A percentile compares a stretch with the other conserved stretches of the same genome.
Evolutionary conservation across 148 eudicot species (phyloP).

Genomic region (Vaccinium darrowii): DNA sequence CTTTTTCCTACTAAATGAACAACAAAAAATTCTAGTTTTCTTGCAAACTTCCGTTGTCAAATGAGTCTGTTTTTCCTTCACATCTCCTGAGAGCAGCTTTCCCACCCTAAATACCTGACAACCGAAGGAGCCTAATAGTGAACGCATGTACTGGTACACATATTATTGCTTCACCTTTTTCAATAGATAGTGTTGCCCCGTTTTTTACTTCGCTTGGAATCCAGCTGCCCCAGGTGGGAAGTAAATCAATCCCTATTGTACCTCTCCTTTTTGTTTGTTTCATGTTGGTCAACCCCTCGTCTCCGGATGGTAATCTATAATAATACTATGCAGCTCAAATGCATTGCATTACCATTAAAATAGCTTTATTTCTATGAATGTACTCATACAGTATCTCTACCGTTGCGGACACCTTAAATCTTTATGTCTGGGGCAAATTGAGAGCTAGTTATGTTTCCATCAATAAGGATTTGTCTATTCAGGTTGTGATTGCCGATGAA

Average conservation of each 20-base stretch:
- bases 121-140: background rate
- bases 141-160: background rate
- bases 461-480: conserved; percentile 34
- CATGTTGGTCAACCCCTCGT: no score
- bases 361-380: background rate
- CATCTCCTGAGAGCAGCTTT: background rate
- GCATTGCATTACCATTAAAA: background rate
- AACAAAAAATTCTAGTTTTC: background rate
- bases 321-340: background rate
- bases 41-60: background rate
- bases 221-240: background rate
- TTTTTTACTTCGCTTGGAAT: background rate
- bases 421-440: background rate
- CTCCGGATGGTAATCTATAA: no score
- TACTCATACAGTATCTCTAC: background rate
- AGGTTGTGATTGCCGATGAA: conserved; percentile 98
- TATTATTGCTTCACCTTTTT: background rate
- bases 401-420: background rate
- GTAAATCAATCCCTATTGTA: background rate
- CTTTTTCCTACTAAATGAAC: no score
- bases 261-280: background rate
- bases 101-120: background rate
- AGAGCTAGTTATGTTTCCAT: conserved; percentile 16
- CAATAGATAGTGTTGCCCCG: background rate
- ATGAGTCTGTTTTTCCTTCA: background rate